Conservation (phyloP, 2,329 filamentous ascomycete species). For the Scedosporium aurantiacum region DNA sequence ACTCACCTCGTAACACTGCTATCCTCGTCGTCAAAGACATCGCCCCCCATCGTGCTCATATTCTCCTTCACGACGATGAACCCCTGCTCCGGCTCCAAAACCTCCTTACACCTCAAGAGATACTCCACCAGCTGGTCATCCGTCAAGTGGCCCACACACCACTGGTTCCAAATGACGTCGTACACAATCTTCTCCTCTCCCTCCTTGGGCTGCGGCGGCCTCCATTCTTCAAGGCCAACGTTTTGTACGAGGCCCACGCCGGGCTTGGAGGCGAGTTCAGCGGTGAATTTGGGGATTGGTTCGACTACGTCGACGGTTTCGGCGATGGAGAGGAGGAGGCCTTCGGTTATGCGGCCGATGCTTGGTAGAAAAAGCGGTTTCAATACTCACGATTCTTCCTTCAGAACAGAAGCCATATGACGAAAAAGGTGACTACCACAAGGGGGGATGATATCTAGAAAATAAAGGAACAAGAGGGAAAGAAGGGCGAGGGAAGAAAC, state of each 20-base stretch:
- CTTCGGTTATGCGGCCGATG: slow-evolving; percentile 73
- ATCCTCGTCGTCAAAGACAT: slow-evolving; percentile 66
- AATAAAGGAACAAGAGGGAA: not conserved
- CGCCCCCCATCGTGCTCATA: slow-evolving; percentile 41
- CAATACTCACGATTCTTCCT: not conserved
- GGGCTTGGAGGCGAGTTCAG: slow-evolving; percentile 41
- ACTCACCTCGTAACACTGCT: slow-evolving; percentile 60
- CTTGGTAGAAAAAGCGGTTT: slow-evolving; percentile 24
- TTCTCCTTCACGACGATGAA: slow-evolving; percentile 53
- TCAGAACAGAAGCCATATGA: not conserved
- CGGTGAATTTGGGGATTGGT: slow-evolving; percentile 72
- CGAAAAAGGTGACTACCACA: not conserved
- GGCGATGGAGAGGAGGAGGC: slow-evolving; percentile 62
- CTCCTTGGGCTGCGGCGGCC: slow-evolving; percentile 15
- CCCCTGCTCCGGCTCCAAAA: slow-evolving; percentile 17
- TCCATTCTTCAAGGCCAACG: slow-evolving; percentile 64
- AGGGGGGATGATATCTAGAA: not conserved
- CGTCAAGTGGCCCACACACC: slow-evolving; percentile 76
- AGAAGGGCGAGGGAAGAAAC: not conserved
- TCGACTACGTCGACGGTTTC: slow-evolving; percentile 71
- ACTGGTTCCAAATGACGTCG: slow-evolving; percentile 81
- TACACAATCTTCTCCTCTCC: slow-evolving; percentile 39
- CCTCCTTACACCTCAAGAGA: slow-evolving; percentile 46
- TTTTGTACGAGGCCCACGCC: slow-evolving; percentile 57
- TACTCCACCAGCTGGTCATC: slow-evolving; percentile 62